These are phyloP conservation scores for Penicillium aurantiogriseum DNA, from an alignment of 2,329 filamentous ascomycete genomes.

Conservation along the genomic window DNA sequence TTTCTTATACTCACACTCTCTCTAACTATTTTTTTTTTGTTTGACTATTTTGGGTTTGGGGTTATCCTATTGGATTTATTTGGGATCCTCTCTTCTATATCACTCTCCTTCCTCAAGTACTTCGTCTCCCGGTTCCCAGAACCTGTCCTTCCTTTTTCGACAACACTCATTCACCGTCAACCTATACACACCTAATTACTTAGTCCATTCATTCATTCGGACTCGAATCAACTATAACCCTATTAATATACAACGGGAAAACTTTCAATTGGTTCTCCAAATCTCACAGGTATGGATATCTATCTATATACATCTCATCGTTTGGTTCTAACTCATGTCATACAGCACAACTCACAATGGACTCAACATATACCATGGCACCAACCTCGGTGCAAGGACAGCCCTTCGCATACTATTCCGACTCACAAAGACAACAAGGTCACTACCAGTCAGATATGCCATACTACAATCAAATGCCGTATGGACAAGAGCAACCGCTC, in stretches of 20 bases:
- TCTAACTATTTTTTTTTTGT: constrained; percentile 26
- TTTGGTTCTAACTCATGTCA: not conserved
- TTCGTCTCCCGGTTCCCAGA: constrained; percentile 29
- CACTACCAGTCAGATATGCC: constrained; percentile 63
- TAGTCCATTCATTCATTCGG: constrained; percentile 37
- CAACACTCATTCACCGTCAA: constrained; percentile 13
- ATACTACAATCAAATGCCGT: constrained; percentile 44
- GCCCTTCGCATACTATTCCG: constrained; percentile 86
- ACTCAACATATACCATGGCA: constrained; percentile 58
- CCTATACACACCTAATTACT: constrained; percentile 27
- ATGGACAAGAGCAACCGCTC: constrained; percentile 33
- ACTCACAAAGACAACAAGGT: constrained; percentile 68
- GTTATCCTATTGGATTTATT: constrained; percentile 25
- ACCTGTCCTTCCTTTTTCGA: constrained; percentile 38
- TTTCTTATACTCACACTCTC: constrained; percentile 21
- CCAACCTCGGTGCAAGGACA: constrained; percentile 61
- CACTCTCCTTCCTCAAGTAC: constrained; percentile 31
- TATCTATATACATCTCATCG: not conserved
- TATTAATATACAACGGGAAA: constrained; percentile 3
- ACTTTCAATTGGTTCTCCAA: not conserved
- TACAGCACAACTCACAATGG: constrained; percentile 52
- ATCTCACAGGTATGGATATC: constrained; percentile 8
- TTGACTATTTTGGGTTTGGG: constrained; percentile 31
- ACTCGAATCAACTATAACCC: not conserved
- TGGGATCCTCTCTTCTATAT: constrained; percentile 28